Evolutionary conservation across 1,139 yeast species (phyloP).

Genomic region (Pichia sp.): DNA sequence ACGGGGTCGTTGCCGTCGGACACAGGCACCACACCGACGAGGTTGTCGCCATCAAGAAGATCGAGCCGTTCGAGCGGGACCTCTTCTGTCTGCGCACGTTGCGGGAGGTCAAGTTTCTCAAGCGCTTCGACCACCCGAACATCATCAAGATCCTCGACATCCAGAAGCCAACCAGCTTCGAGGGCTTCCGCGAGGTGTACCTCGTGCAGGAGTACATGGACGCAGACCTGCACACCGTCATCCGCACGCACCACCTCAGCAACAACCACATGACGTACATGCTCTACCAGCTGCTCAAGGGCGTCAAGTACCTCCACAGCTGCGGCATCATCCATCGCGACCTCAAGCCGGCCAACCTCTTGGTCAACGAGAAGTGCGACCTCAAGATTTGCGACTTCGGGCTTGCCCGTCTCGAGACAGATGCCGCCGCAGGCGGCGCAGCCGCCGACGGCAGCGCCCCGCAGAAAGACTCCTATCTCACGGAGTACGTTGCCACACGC

Average conservation of each 20-base stretch:
- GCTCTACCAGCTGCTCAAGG: constrained; percentile 84
- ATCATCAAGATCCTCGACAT: constrained; percentile 84
- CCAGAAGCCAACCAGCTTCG: constrained; percentile 75
- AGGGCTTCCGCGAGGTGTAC: constrained; percentile 79
- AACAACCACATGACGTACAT: constrained; percentile 95
- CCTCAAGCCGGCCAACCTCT: constrained; percentile 82
- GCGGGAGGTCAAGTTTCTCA: constrained; percentile 82
- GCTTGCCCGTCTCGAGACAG: constrained; percentile 54
- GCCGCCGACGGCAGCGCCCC: constrained; percentile 19
- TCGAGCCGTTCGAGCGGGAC: constrained; percentile 86
- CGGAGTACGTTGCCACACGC: constrained; percentile 95
- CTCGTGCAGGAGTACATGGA: constrained; percentile 95
- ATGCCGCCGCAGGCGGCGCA: no score
- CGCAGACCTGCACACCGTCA: constrained; percentile 87
- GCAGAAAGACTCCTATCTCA: constrained; percentile 54
- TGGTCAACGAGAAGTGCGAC: constrained; percentile 88
- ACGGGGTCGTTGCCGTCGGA: constrained; percentile 93
- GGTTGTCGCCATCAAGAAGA: constrained; percentile 91
- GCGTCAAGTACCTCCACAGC: constrained; percentile 83
- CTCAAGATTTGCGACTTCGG: constrained; percentile 95
- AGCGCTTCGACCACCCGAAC: constrained; percentile 84
- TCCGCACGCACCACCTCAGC: constrained; percentile 74
- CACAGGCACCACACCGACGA: constrained; percentile 67
- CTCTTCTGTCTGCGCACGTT: constrained; percentile 86
- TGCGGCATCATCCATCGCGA: constrained; percentile 93